Percentiles rank a stretch among this genome's conserved stretches.
phyloP scores from a whole-genome alignment of 805 yeast genomes.

The Sporopachydermia lactativora region DNA sequence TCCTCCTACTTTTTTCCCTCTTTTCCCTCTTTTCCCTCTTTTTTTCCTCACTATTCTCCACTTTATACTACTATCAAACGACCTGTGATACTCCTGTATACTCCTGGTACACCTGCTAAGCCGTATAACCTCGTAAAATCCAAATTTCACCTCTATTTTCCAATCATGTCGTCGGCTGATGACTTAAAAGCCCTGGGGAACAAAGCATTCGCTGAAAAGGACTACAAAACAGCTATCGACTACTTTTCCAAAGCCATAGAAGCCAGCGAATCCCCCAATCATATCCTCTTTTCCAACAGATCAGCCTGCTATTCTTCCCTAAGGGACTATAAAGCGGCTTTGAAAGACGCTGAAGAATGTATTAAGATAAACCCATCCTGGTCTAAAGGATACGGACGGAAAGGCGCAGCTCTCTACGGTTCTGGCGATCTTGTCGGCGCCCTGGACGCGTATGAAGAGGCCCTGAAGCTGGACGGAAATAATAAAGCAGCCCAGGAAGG shows the following conservation, averaged over 20 bases:
- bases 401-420: constrained; percentile 90
- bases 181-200: constrained; percentile 79
- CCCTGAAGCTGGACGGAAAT: constrained; percentile 63
- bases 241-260: constrained; percentile 78
- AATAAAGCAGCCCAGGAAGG: constrained; percentile 87
- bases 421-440: constrained; percentile 69
- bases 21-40: too few relatives aligned
- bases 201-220: constrained; percentile 81
- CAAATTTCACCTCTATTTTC: constrained; percentile 49
- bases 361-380: constrained; percentile 69
- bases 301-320: constrained; percentile 82
- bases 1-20: too few relatives aligned
- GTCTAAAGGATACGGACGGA: constrained; percentile 93
- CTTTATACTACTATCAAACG: too few relatives aligned
- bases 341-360: constrained; percentile 76
- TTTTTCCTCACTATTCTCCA: too few relatives aligned
- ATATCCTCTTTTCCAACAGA: constrained; percentile 85
- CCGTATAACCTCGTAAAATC: not conserved
- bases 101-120: too few relatives aligned
- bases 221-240: constrained; percentile 68
- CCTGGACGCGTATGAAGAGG: constrained; percentile 53
- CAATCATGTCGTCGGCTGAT: not conserved
- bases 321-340: constrained; percentile 59
- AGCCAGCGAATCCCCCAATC: constrained; percentile 70
- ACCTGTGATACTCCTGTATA: too few relatives aligned